phyloP scores from a whole-genome alignment of 2,329 filamentous ascomycete genomes.

The Phyllosticta citrichinensis region DNA sequence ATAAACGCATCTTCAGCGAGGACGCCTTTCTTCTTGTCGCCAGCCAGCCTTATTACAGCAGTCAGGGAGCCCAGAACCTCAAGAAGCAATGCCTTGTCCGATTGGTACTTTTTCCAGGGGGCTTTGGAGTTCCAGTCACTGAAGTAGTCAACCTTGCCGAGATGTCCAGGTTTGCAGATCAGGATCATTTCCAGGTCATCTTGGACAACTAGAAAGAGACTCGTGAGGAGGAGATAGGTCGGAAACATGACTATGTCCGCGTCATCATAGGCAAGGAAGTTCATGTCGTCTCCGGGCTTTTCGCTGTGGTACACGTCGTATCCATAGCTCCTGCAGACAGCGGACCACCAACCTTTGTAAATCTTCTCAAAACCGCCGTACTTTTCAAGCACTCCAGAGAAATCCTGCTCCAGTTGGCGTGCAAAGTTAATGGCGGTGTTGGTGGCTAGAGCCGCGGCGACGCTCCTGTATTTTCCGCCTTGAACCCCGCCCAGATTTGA shows the following conservation, averaged over 20 bases:
- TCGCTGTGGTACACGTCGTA: background rate
- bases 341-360: background rate
- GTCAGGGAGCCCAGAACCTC: background rate
- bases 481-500: conserved; percentile 13
- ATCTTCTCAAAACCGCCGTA: conserved; percentile 4
- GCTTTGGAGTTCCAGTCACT: background rate
- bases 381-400: conserved; percentile 5
- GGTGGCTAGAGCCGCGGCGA: conserved; percentile 15
- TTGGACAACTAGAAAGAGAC: background rate
- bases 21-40: background rate
- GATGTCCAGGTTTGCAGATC: background rate
- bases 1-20: conserved; percentile 15
- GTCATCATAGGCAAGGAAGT: conserved; percentile 13
- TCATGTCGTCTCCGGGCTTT: conserved; percentile 12
- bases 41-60: background rate
- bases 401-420: conserved; percentile 14
- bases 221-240: background rate
- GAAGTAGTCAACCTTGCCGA: background rate
- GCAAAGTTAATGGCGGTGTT: conserved; percentile 16
- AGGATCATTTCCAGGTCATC: background rate
- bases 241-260: conserved; percentile 3
- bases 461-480: conserved; percentile 11
- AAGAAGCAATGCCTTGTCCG: background rate
- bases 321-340: background rate
- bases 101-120: background rate